Evolutionary conservation across 164 flowering plant genomes (phyloP).

Genomic region (Vitis amurensis): DNA sequence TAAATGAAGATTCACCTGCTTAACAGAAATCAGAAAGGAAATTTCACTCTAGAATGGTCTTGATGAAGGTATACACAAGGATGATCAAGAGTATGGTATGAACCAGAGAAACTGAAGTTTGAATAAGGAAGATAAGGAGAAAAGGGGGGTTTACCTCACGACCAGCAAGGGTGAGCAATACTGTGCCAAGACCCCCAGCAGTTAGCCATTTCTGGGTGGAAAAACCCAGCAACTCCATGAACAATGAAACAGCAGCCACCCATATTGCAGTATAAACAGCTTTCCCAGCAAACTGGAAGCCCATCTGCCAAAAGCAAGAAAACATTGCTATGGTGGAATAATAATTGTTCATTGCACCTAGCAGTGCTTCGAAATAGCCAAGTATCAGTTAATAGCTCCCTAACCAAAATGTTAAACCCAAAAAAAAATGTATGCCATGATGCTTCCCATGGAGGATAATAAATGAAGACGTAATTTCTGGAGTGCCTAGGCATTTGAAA

Average conservation of each 20-base stretch:
- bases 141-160: conserved; percentile 68
- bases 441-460: background rate
- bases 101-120: no score
- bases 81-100: no score
- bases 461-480: background rate
- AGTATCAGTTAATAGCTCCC: conserved; percentile 1
- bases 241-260: conserved; percentile 93
- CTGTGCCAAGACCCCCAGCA: conserved; percentile 99
- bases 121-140: background rate
- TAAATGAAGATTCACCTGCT: conserved; percentile 2
- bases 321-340: background rate
- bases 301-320: conserved; percentile 68
- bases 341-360: background rate
- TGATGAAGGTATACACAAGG: no score
- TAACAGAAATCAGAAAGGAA: background rate
- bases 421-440: background rate
- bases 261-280: conserved; percentile 86
- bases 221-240: conserved; percentile 96
- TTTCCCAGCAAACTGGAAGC: conserved; percentile 88
- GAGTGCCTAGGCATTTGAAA: conserved; percentile 1
- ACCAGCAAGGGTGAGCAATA: conserved; percentile 95
- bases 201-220: conserved; percentile 97
- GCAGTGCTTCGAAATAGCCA: background rate
- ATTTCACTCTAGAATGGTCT: no score
- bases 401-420: background rate